phyloP scores from a whole-genome alignment of 1,284 basidiomycete genomes.

The Pseudozyma tsukubaensis region DNA sequence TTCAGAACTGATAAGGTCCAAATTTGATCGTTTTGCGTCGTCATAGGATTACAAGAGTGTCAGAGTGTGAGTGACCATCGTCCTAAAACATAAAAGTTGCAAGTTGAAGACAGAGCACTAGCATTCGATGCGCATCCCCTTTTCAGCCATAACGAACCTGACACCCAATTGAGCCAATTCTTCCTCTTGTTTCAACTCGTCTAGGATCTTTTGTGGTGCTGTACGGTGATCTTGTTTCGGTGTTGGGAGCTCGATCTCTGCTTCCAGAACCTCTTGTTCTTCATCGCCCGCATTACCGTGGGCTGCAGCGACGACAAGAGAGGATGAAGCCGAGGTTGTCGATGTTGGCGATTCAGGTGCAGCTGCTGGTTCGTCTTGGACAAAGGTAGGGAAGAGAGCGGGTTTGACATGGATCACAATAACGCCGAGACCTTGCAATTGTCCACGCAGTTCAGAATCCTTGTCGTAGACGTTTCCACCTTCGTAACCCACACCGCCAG shows the following conservation, averaged over 20 bases:
- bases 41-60: too few species aligned
- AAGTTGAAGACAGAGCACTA: slow-evolving; percentile 4
- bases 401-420: slow-evolving; percentile 64
- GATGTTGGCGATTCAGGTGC: slow-evolving; percentile 4
- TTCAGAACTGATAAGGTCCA: too few species aligned
- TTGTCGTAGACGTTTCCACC: slow-evolving; percentile 48
- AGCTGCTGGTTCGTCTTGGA: slow-evolving; percentile 7
- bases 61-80: too few species aligned
- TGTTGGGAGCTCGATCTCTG: background rate
- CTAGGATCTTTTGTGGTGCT: slow-evolving; percentile 56
- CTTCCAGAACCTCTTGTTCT: background rate
- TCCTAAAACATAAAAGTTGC: background rate
- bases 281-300: slow-evolving; percentile 3
- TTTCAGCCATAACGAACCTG: slow-evolving; percentile 58
- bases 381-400: slow-evolving; percentile 56
- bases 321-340: slow-evolving; percentile 11
- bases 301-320: slow-evolving; percentile 10
- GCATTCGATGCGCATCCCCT: slow-evolving; percentile 61
- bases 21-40: too few species aligned
- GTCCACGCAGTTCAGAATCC: slow-evolving; percentile 42
- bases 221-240: slow-evolving; percentile 42
- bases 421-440: slow-evolving; percentile 49
- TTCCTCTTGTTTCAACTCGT: slow-evolving; percentile 53
- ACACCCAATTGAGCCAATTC: slow-evolving; percentile 44
- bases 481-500: slow-evolving; percentile 2